Evolutionary conservation across 805 yeast species (phyloP), one percentile per base, ranked within the genome.

Genomic region (Saccharomyces eubayanus): DNA sequence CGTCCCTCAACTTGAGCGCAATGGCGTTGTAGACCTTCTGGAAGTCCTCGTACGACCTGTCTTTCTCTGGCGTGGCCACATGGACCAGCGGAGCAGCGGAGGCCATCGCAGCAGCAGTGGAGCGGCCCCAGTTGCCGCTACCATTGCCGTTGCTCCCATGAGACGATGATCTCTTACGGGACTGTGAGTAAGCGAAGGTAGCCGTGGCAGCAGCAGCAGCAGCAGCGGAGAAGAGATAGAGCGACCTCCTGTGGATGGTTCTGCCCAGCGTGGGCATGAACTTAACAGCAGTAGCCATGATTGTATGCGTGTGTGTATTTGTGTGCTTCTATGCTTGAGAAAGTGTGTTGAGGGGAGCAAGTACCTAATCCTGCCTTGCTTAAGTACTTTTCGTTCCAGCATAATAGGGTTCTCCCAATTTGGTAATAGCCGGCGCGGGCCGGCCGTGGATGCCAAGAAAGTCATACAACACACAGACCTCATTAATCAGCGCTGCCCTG

Each of bases 1-100:
- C 73, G 8, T 82, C 87, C 58, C 77, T 74, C 27, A 87, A 66
- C 67, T 77, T 78, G 46, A 64, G 66, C 36, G 84, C 97, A 77
- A 81, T 89, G 59, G 82, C 94, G 72, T 81, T 84, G 72, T 83
- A 92, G 56, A 81, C 81, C 55, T 73, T 62, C 69, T 78, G 90
- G 66, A 78, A 90, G 59, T 86, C 88, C 11, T 75, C 73, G 51
- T 46, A 47, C 21, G 55, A 62, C 59, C 49, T 59, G 6, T 62
- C 74, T 63, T 63, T 72, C 52, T 50, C 65, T 49, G 24, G 59
- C 46, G 53, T 29, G 1, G 75, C 77, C 8, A 69, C 66, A 47
- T 74, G 69, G 2, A 71, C 62, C 30, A 69, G 67, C 6, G 72
- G 67, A 11, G 76, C 75, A 28, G 72, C 59, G 8, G 71, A 62